Conservation (phyloP, 257 asterid genomes). For the Catharanthus roseus region DNA sequence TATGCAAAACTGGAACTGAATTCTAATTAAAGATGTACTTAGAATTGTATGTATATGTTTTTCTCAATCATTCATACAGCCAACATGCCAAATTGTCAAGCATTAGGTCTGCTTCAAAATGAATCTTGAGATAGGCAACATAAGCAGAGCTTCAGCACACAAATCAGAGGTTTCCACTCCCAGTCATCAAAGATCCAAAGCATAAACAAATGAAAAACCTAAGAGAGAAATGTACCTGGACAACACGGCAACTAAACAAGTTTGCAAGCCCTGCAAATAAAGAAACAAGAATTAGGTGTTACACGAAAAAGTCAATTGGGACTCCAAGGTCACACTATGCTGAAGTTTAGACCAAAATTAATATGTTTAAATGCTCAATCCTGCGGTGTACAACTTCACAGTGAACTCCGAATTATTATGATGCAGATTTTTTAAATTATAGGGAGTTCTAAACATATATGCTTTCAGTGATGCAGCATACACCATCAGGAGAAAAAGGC, state of each 20-base stretch:
- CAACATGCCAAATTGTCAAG: background rate
- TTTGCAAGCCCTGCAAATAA: constrained; percentile 67
- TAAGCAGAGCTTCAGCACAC: background rate
- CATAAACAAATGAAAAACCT: background rate
- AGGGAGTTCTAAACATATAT: background rate
- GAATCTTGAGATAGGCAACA: background rate
- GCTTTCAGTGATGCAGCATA: background rate
- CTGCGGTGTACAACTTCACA: background rate
- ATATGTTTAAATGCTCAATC: background rate
- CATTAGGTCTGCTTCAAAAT: background rate
- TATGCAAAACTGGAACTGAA: background rate
- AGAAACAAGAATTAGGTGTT: constrained; percentile 6
- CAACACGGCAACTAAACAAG: constrained; percentile 71
- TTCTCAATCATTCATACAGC: background rate
- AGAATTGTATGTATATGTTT: background rate
- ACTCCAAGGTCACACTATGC: background rate
- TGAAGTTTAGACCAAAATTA: background rate
- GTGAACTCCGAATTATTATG: background rate
- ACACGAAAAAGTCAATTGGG: background rate
- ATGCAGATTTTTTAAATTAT: background rate
- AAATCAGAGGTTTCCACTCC: background rate
- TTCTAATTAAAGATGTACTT: background rate
- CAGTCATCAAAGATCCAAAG: background rate
- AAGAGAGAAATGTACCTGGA: constrained; percentile 43
- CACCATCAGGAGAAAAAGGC: background rate